Percentiles rank a stretch among this genome's conserved stretches.
Evolutionary conservation across 441 rosid species (phyloP).

Genomic region (Erodium moschatum): DNA sequence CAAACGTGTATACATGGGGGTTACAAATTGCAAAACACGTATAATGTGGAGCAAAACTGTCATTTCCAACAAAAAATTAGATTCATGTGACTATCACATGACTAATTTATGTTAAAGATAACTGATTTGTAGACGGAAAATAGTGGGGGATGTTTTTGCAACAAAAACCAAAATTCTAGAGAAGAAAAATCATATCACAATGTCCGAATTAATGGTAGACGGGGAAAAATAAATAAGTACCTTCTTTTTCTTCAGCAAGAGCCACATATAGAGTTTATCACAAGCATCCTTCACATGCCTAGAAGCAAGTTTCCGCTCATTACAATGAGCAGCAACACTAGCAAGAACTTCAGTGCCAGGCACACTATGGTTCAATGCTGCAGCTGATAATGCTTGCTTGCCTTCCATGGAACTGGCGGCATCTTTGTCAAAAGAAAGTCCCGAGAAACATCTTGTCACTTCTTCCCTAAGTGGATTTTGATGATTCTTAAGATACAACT

Average conservation of each 20-base stretch:
- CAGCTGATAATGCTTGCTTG: conserved; percentile 45
- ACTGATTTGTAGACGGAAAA: too few relatives aligned
- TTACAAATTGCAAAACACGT: too few relatives aligned
- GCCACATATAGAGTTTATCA: conserved; percentile 79
- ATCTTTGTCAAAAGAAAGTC: conserved; percentile 46
- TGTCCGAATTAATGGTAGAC: neutral
- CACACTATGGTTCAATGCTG: conserved; percentile 54
- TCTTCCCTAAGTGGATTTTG: conserved; percentile 21
- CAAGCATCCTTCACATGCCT: conserved; percentile 73
- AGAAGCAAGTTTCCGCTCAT: conserved; percentile 57
- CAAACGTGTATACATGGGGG: too few relatives aligned
- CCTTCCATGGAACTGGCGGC: conserved; percentile 54
- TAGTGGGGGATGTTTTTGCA: too few relatives aligned
- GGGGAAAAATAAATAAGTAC: conserved; percentile 23
- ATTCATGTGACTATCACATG: too few relatives aligned
- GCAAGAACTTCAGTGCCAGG: conserved; percentile 45
- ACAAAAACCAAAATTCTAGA: too few relatives aligned
- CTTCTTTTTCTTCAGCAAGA: conserved; percentile 60
- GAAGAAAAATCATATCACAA: neutral
- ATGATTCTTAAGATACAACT: conserved; percentile 32
- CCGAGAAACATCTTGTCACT: conserved; percentile 43
- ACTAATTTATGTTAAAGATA: too few relatives aligned
- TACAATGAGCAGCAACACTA: conserved; percentile 55
- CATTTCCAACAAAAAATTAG: too few relatives aligned
- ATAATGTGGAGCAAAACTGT: too few relatives aligned